Base-by-base conservation (phyloP, 345 rosid genomes). In the Gossypium turneri region DNA sequence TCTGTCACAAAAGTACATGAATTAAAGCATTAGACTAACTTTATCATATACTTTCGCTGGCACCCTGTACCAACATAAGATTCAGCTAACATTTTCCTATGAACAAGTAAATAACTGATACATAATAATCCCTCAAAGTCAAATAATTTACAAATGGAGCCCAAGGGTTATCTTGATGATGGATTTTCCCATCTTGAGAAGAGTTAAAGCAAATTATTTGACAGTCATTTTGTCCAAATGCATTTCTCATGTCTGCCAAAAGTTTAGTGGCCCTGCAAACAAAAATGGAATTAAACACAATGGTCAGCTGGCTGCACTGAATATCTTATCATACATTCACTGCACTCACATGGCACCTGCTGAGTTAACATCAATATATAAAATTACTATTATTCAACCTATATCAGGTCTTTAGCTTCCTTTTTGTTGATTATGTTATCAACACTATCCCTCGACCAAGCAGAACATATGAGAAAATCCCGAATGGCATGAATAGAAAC, bases 171-270 rank as follows among this genome's bases (percentile, higher is more conserved):
- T 87, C 84, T 78, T 79, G 82, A 82, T 84, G 92, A 73, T 89
- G 89, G 22, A 85, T 76, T 56, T 71, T 74, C 77, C 88, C 92
- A 82, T 89, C 92, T 82, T 79, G 83, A 80, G 98, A 89, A 82
- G 99, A 95, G 84, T 95, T 93, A 73, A 94, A 88, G 82, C 94
- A 89, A 57, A 95, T 93, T 78, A 95, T 77, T 66, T 88, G 88
- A 81, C 97, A 91, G 41, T 89, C 91, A 78, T 81, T 86, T 72
- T 83, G 79, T 27, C 97, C 99, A 84, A 90, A 93, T 51, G 97
- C 86, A 84, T 83, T 86, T 86, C 87, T 90, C 99, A 95, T 93
- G 74, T 95, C 98, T 69, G 88, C 73, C 66, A 91, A 80, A 79
- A 93, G 83, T 85, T 86, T 90, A 47, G 89, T 76, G 76, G 94